Evolutionary conservation across 371 early-diverging fungal species (phyloP).

Genomic region (Lichtheimia corymbifera): DNA sequence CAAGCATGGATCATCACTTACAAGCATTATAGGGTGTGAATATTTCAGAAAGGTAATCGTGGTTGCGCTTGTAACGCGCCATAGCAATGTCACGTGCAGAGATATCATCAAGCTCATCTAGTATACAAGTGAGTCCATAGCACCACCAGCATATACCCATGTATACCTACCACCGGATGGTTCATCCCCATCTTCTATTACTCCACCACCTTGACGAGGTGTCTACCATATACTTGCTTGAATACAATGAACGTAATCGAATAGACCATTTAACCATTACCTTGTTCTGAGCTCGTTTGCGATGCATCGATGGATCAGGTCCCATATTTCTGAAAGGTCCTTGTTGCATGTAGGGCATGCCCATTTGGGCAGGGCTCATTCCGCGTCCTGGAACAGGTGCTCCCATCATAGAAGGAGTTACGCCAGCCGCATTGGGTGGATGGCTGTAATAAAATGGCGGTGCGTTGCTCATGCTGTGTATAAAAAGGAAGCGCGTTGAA

Average conservation of each 20-base stretch:
- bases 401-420: conserved; percentile 5
- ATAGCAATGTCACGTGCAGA: conserved; percentile 71
- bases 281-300: conserved; percentile 16
- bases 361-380: conserved; percentile 20
- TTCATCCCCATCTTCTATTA: conserved; percentile 19
- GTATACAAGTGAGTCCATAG: not conserved
- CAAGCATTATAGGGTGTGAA: conserved; percentile 72
- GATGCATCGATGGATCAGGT: conserved; percentile 21
- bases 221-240: conserved; percentile 3
- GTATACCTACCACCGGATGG: conserved; percentile 24
- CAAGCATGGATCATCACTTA: conserved; percentile 25
- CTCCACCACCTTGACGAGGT: conserved; percentile 5
- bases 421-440: not conserved
- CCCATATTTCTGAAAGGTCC: conserved; percentile 16
- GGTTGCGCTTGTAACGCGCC: conserved; percentile 81
- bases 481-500: too few relatives aligned
- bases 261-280: not conserved
- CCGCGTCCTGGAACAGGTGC: conserved; percentile 11
- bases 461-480: conserved; percentile 1
- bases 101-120: conserved; percentile 73
- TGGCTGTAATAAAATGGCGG: conserved; percentile 1
- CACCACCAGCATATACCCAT: not conserved
- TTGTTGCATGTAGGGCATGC: conserved; percentile 20
- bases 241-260: not conserved
- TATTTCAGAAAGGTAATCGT: conserved; percentile 75